phyloP scores from a whole-genome alignment of 2,329 filamentous ascomycete species.

The Geosmithia morbida region DNA sequence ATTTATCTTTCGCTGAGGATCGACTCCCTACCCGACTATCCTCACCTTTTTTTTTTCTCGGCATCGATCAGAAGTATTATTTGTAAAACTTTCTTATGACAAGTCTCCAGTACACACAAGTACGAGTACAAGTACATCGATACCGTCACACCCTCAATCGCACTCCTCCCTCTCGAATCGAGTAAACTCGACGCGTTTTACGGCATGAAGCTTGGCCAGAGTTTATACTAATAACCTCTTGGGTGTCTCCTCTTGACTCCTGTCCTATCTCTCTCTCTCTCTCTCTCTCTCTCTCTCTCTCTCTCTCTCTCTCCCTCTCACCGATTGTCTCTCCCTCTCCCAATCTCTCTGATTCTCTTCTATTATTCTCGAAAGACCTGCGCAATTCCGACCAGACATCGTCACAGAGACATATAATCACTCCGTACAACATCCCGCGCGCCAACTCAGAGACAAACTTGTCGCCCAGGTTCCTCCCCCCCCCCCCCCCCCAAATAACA shows the following conservation, averaged over 20 bases:
- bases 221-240: background rate
- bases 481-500: conserved; percentile 6
- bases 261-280: no score
- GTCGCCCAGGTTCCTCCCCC: conserved; percentile 18
- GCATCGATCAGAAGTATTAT: background rate
- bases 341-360: background rate
- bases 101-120: background rate
- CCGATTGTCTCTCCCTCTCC: background rate
- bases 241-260: background rate
- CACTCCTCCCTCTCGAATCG: background rate
- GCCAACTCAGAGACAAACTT: background rate
- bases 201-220: background rate
- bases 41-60: background rate
- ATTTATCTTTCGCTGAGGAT: background rate
- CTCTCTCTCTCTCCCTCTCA: background rate
- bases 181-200: background rate
- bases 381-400: background rate
- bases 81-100: background rate
- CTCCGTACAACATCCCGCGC: background rate
- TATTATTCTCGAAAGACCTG: background rate
- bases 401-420: background rate
- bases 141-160: background rate
- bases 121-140: background rate
- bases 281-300: background rate
- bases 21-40: background rate